These are phyloP conservation scores for Cystoderma amianthinum DNA, from an alignment of 768 basidiomycete genomes.

Conservation along the genomic window DNA sequence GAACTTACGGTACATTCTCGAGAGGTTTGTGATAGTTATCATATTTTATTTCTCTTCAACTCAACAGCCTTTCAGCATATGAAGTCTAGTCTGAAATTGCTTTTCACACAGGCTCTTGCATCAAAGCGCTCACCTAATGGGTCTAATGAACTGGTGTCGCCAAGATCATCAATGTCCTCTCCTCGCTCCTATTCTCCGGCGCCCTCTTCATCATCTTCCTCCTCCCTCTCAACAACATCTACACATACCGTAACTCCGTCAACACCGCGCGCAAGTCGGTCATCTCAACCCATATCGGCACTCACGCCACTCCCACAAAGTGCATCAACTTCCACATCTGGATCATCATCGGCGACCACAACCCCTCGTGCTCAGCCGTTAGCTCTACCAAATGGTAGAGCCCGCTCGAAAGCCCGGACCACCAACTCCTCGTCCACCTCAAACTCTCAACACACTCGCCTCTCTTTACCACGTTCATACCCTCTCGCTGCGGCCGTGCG, in stretches of 20 bases:
- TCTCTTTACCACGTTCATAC: slow-evolving; percentile 10
- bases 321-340: slow-evolving; percentile 28
- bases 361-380: slow-evolving; percentile 17
- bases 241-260: slow-evolving; percentile 66
- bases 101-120: slow-evolving; percentile 29
- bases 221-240: slow-evolving; percentile 66
- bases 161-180: slow-evolving; percentile 19
- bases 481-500: slow-evolving; percentile 10
- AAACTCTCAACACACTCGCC: slow-evolving; percentile 4
- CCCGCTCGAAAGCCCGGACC: slow-evolving; percentile 6
- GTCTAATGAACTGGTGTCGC: slow-evolving; percentile 12
- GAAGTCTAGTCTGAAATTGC: slow-evolving; percentile 30
- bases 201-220: slow-evolving; percentile 57
- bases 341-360: slow-evolving; percentile 30
- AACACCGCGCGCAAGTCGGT: slow-evolving; percentile 24
- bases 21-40: slow-evolving; percentile 34
- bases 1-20: slow-evolving; percentile 46
- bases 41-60: slow-evolving; percentile 5
- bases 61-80: slow-evolving; percentile 21
- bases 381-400: slow-evolving; percentile 8
- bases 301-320: slow-evolving; percentile 15
- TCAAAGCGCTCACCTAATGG: slow-evolving; percentile 18
- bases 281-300: slow-evolving; percentile 14
- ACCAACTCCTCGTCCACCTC: slow-evolving; percentile 15
- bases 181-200: slow-evolving; percentile 39